Base-by-base conservation (phyloP, 2,329 filamentous ascomycete genomes). In the Fusarium abutilonis region DNA sequence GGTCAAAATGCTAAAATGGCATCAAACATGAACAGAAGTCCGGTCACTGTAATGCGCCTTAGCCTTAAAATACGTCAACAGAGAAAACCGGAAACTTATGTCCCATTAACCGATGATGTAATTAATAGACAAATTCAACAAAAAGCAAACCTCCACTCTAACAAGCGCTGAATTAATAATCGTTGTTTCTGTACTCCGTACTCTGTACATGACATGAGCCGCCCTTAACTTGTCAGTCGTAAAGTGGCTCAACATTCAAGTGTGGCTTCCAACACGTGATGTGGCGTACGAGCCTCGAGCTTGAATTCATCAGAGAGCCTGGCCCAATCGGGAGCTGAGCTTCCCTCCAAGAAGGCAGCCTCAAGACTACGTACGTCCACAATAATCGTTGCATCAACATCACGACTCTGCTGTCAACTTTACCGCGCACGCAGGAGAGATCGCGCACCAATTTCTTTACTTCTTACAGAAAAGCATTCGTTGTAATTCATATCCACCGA, bases 351-450 rank as follows among this genome's bases (percentile, higher is more conserved):
- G 66, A 70, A 72, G 70, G 69, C 70, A 72, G 69, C 69, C 70
- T 72, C 69, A 64, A 71, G 64, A 66, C 60, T 73, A 73, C 70
- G 70, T 73, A 72, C 63, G 69, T 70, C 58, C 60, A 71, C 56
- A 64, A 61, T 52, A 60, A 58, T 56, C 60, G 52, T 38, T 62
- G 39, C 57, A 55, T 57, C 64, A 65, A 66, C 57, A 69, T 60
- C 42, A 60, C 57, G 52, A 48, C 44, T 62, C 53, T 56, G 40
- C 35, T 31, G 51, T 54, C 53, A 44, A 62, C 36, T 42, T 62
- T 42, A 47, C 60, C 63, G 56, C 60, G 42, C 53, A 48, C 40
- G 42, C 63, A 67, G 58, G 55, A 52, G 48, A 40, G 60, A 60
- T 46, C 48, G 54, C 51, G 52, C 49, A 64, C 54, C 64, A 55